These are phyloP conservation scores for Colletotrichum aenigma DNA, from an alignment of 2,329 filamentous ascomycete genomes.

Conservation along the genomic window DNA sequence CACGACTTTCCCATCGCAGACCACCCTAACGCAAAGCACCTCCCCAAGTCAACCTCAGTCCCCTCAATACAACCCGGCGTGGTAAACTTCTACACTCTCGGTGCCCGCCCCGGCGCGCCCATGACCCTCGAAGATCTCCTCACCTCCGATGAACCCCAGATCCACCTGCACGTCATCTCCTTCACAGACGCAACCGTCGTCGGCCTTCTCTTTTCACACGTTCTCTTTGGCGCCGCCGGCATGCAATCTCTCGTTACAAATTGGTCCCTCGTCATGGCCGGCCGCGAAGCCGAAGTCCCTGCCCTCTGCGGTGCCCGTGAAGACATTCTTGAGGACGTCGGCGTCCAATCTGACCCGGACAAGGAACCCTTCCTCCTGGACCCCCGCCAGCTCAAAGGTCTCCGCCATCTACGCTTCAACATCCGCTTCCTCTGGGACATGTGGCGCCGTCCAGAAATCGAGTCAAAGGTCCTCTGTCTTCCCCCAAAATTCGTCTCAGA, in stretches of 20 bases:
- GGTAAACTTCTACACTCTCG: conserved; percentile 22
- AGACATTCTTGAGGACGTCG: conserved; percentile 37
- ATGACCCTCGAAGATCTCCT: conserved; percentile 42
- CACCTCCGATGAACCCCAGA: conserved; percentile 44
- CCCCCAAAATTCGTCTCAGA: conserved; percentile 31
- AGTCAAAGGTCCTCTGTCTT: conserved; percentile 43
- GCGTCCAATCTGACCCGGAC: conserved; percentile 20
- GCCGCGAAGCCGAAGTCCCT: conserved; percentile 43
- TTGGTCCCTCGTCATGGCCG: conserved; percentile 51
- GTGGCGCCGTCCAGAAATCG: conserved; percentile 31
- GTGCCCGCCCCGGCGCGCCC: conserved; percentile 18
- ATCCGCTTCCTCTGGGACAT: conserved; percentile 37
- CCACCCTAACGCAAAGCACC: conserved; percentile 41
- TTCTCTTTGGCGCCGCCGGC: conserved; percentile 51
- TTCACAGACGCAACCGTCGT: conserved; percentile 57
- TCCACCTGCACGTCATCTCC: conserved; percentile 50
- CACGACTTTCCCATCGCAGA: conserved; percentile 40
- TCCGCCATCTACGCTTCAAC: conserved; percentile 33
- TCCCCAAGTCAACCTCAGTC: conserved; percentile 34
- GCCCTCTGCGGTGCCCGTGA: conserved; percentile 35
- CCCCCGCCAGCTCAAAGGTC: conserved; percentile 27
- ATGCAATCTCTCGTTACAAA: conserved; percentile 42
- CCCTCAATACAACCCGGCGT: conserved; percentile 18
- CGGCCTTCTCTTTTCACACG: conserved; percentile 50
- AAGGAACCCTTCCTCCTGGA: conserved; percentile 30